Base-by-base conservation (phyloP, 305 asterid genomes). In the Fraxinus dipetala region DNA sequence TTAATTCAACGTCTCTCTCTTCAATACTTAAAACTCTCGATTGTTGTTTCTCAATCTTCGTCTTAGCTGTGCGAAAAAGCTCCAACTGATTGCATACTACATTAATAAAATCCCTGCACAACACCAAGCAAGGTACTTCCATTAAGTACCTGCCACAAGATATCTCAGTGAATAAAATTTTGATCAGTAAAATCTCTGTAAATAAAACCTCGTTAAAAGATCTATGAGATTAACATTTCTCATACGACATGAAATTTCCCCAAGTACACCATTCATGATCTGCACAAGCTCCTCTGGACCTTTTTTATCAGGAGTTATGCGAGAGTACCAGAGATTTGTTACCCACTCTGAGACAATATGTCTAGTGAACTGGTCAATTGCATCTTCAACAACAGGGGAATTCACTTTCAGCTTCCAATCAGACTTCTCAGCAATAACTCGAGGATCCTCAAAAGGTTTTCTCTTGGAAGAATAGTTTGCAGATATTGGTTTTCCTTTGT, bases 301-400 rank as follows among this genome's bases (percentile, higher is more conserved):
- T 89, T 94, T 97, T 88, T 87, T 88, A 85, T 96, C 99, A 76
- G 98, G 90, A 80, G 99, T 96, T 83, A 96, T 77, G 81, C 97
- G 98, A 54, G 96, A 89, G 89, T 94, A 96, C 99, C 99, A 96
- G 85, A 96, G 92, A 84, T 90, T 91, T 74, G 98, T 92, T 82
- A 96, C 98, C 99, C 98, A 96, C 90, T 96, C 99, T 48, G 98
- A 93, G 86, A 96, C 95, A 48, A 96, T 90, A 84, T 94, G 99
- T 87, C 94, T 88, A 48, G 91, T 90, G 89, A 96, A 96, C 38
- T 90, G 91, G 79, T 94, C 97, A 76, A 96, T 92, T 78, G 99
- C 98, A 79, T 92, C 95, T 91, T 94, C 99, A 81, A 94, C 99
- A 79, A 87, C 85, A 36, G 97, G 97, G 28, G 99, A 96, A 91